Percentiles rank a stretch among this genome's conserved stretches.
Evolutionary conservation across 2,329 filamentous ascomycete species (phyloP).

Genomic region (Hirsutella thompsonii): DNA sequence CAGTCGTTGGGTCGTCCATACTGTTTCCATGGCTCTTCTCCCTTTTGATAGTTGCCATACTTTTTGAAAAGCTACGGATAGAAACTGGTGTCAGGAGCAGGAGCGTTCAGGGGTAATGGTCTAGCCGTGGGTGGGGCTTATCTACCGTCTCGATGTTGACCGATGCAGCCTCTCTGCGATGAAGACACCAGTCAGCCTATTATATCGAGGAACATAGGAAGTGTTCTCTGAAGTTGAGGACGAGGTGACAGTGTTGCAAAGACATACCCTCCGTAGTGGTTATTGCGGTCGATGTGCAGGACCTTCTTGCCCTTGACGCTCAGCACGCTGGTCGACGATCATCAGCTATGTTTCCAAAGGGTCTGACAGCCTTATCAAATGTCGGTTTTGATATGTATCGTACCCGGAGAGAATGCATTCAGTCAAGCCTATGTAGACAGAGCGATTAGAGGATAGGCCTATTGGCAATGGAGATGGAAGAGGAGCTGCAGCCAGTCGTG

Average conservation of each 20-base stretch:
- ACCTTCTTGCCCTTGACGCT: constrained; percentile 99
- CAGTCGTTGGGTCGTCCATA: constrained; percentile 95
- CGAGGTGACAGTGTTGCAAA: not conserved
- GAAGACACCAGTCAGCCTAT: too few species aligned
- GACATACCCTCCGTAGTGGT: constrained; percentile 93
- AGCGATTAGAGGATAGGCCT: constrained; percentile 9
- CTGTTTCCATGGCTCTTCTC: constrained; percentile 93
- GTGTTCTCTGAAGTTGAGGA: too few species aligned
- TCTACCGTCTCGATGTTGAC: constrained; percentile 88
- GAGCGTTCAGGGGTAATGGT: not conserved
- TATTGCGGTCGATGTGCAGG: constrained; percentile 95
- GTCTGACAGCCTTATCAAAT: not conserved
- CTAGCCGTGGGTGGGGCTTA: constrained; percentile 7
- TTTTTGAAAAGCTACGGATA: constrained; percentile 76
- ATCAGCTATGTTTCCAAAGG: constrained; percentile 5
- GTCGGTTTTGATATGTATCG: too few species aligned
- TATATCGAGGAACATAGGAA: too few species aligned
- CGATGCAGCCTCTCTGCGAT: constrained; percentile 68
- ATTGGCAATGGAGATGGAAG: not conserved
- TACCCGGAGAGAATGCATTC: constrained; percentile 99
- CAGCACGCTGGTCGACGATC: constrained; percentile 51
- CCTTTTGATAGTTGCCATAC: constrained; percentile 68
- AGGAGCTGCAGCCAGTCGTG: not conserved
- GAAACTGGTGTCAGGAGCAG: constrained; percentile 7
- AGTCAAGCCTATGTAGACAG: constrained; percentile 60